These are phyloP conservation scores for Aspergillus pseudonomiae DNA, from an alignment of 2,329 filamentous ascomycete genomes.

Conservation along the genomic window DNA sequence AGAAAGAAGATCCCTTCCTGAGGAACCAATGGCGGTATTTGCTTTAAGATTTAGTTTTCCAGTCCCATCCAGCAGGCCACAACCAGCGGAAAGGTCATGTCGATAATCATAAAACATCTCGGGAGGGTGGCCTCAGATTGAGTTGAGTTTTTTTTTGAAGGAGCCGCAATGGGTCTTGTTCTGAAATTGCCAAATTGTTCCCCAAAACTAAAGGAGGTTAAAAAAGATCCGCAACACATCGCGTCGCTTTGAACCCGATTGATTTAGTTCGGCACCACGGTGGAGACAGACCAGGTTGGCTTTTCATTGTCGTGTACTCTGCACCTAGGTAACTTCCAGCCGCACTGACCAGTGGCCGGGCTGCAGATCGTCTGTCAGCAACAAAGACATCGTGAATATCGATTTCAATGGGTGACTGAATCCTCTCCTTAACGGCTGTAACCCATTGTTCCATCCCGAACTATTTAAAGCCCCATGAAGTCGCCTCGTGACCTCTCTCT, in stretches of 20 bases:
- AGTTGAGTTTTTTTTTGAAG: neutral
- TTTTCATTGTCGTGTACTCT: neutral
- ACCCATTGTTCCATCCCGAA: neutral
- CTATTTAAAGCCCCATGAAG: neutral
- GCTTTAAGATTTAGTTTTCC: neutral
- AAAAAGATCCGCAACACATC: neutral
- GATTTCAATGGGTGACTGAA: neutral
- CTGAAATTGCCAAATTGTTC: neutral
- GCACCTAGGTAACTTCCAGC: neutral
- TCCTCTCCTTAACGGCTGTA: neutral
- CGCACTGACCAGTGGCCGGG: neutral
- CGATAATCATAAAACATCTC: neutral
- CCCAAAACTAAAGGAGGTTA: neutral
- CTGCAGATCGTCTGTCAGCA: neutral
- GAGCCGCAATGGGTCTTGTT: neutral
- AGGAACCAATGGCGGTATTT: neutral
- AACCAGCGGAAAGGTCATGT: neutral
- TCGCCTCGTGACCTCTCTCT: neutral
- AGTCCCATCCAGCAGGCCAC: no score
- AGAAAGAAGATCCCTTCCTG: neutral
- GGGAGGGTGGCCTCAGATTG: neutral
- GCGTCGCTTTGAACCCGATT: neutral
- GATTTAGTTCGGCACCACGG: neutral
- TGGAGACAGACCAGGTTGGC: neutral
- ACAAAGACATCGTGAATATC: slow-evolving; percentile 5